A percentile compares a stretch with the other conserved stretches of the same genome.
Conservation (phyloP, 371 early-diverging fungal species). For the Mortierella sp. region DNA sequence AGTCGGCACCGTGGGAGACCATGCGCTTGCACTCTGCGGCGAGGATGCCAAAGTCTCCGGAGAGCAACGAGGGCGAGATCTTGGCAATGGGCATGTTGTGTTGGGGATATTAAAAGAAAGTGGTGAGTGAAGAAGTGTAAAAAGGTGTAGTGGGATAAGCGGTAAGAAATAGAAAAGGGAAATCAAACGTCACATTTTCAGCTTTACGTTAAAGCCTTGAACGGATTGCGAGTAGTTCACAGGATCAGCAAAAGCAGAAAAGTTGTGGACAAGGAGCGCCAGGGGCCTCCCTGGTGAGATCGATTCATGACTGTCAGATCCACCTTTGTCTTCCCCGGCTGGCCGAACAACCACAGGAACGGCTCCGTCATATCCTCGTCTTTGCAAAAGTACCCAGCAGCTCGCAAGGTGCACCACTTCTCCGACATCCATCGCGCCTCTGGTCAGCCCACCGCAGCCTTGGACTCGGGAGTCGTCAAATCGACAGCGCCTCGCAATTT, state of each 20-base stretch:
- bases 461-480: not conserved
- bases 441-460: not conserved
- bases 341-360: not conserved
- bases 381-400: not conserved
- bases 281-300: not conserved
- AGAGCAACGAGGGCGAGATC: constrained; percentile 94
- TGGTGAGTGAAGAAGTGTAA: not conserved
- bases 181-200: not conserved
- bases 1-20: constrained; percentile 94
- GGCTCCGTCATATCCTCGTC: not conserved
- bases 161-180: not conserved
- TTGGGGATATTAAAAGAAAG: not conserved
- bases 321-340: not conserved
- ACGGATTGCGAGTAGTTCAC: not conserved
- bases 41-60: constrained; percentile 93
- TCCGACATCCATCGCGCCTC: not conserved
- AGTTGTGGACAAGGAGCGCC: not conserved
- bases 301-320: not conserved
- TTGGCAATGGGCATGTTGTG: constrained; percentile 78
- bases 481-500: not conserved
- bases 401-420: not conserved
- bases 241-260: not conserved
- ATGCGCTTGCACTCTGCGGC: constrained; percentile 92
- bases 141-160: not conserved
- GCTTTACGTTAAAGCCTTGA: too few species aligned